Base-by-base conservation (phyloP, 495 filamentous ascomycete species). In the Polyplosphaeria fusca region DNA sequence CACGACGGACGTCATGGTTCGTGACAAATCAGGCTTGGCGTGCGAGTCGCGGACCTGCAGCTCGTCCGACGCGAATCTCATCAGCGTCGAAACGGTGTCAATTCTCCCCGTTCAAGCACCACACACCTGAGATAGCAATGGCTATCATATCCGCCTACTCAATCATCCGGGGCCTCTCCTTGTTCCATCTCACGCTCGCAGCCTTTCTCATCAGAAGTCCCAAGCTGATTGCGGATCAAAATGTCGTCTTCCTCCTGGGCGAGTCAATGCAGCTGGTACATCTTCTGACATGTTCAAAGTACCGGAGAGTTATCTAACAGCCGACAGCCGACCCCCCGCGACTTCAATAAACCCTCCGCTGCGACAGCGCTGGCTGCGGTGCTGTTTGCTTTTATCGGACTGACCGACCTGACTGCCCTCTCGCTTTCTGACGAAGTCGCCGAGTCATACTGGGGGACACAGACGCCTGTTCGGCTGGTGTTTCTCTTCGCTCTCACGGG, bases 131-230 rank as follows among this genome's bases (percentile, higher is more conserved):
- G n/a, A n/a, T n/a, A n/a, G 77, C 26, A 62, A 96, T 96, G 90
- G 86, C 82, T 38, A 74, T 93, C 58, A 74, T 96, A 61, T 89
- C 87, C 5, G 82, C 82, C 53, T 83, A 80, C 67, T 84, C 84
- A 2, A 83, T 95, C 63, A 80, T 96, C 57, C 85, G 87, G 61
- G 82, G 81, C 30, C 75, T 95, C 56, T 86, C 83, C 61, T 78
- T 95, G 69, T 86, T 92, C 76, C 85, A 92, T 70, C 71, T 93
- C 56, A 86, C 87, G 18, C 78, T 92, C 23, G 86, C 82, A 66
- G 90, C 84, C 71, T 89, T 91, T 78, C 85, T 95, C 74, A 78
- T 90, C 67, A 84, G 79, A 47, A 81, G 77, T 23, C 90, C 91
- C 2, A 67, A 70, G 32, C 72, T 76, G 53, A 78, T 96, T 58